These are phyloP conservation scores for Allomyces macrogynus DNA, from an alignment of 192 early-diverging fungal genomes.

Conservation along the genomic window DNA sequence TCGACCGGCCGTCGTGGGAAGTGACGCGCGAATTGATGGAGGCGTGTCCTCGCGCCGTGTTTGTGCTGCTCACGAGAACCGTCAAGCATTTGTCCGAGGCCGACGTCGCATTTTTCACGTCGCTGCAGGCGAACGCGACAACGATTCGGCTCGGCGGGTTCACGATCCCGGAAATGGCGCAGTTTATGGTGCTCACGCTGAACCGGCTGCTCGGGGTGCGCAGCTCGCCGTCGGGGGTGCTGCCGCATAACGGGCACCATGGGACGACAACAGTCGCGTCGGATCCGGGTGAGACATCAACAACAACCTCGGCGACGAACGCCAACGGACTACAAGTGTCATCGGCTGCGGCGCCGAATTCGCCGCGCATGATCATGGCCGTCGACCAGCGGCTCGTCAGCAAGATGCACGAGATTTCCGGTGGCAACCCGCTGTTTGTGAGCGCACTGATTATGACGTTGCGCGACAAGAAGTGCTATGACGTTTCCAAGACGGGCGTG, in stretches of 20 bases:
- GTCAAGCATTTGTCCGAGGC: too few species aligned
- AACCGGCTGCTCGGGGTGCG: slow-evolving; percentile 2
- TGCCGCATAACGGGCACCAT: too few species aligned
- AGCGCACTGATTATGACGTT: slow-evolving; percentile 18
- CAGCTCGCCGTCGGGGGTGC: too few species aligned
- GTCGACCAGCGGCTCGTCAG: slow-evolving; percentile 12
- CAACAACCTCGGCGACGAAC: too few species aligned
- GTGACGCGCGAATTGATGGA: neutral
- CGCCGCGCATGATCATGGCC: slow-evolving; percentile 5
- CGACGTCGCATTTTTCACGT: too few species aligned
- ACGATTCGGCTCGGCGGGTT: slow-evolving; percentile 14
- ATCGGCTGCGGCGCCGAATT: too few species aligned
- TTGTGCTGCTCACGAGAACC: neutral
- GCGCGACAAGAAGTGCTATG: slow-evolving; percentile 22
- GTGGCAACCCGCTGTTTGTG: slow-evolving; percentile 27
- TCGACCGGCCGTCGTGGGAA: neutral
- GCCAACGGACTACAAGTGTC: too few species aligned
- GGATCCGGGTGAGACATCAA: too few species aligned
- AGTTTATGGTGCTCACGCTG: slow-evolving; percentile 17
- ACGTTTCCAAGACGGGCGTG: slow-evolving; percentile 11
- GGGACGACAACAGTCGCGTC: too few species aligned
- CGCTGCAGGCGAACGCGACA: neutral
- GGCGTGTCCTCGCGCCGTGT: neutral
- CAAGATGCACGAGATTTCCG: slow-evolving; percentile 21
- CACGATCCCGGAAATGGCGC: slow-evolving; percentile 14